Evolutionary conservation across 202 grass and related monocot genomes (phyloP), one percentile per base, ranked within the genome.

Genomic region (Schoenoplectus triqueter): DNA sequence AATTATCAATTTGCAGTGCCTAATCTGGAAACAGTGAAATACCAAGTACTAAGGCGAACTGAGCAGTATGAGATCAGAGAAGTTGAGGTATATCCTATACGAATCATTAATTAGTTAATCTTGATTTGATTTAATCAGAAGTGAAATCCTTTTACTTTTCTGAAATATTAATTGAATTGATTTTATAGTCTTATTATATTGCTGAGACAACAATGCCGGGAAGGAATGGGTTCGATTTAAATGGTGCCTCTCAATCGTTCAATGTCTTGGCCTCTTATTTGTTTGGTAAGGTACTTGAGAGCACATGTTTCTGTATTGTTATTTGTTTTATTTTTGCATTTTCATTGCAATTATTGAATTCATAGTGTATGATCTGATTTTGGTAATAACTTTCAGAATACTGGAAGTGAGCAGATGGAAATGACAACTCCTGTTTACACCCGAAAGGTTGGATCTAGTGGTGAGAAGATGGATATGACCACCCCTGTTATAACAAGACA

Each of bases 361-460:
- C 52, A 9, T 60, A 42, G 21, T 40, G 21, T 39, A 57, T 15
- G 8, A 17, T 60, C 52, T 86, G 40, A 47, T 89, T 60, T 64
- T 14, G 45, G 51, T 84, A 21, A 45, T 84, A 89, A 2, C 15
- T 80, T 93, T 69, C 51, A 98, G 95, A 98, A 98, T 71, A 92
- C 76, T 39, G 15, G 60, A 17, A 89, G 87, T 50, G 87, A 93
- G 50, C 91, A 90, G 84, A 95, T 98, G 95, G 86, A 98, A 87
- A 98, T 98, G 92, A 98, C 92, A 78, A 92, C 92, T 64, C 95
- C 95, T 88, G 92, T 98, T 84, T 87, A 89, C 65, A 95, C 91
- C 69, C 66, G 63, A 63, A 93, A 93, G 78, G 85, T 81, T 4
- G 89, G 87, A 60, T 44, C 63, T 19, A 73, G 50, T 21, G 75